Conservation (phyloP, 306 rosid species). For the Cyclanthera cordifolia region DNA sequence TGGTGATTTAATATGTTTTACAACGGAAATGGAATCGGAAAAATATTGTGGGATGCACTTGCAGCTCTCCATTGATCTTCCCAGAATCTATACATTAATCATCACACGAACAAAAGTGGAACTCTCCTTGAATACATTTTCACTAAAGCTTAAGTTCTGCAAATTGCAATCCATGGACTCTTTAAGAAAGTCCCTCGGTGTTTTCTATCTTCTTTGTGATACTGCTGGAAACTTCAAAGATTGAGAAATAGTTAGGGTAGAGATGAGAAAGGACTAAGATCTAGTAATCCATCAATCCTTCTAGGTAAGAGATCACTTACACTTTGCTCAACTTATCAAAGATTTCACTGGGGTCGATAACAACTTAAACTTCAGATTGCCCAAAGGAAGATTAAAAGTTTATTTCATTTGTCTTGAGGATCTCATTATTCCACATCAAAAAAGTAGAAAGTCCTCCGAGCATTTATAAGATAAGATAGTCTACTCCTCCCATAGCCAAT, state of each 20-base stretch:
- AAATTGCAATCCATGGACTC: background rate
- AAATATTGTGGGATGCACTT: too few relatives aligned
- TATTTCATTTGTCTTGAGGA: background rate
- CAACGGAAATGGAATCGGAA: too few relatives aligned
- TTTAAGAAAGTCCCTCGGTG: background rate
- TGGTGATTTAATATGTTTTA: too few relatives aligned
- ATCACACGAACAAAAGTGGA: background rate
- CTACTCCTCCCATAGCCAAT: too few relatives aligned
- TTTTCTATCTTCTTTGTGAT: background rate
- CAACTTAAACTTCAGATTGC: background rate
- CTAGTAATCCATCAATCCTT: background rate
- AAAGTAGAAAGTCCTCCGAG: too few relatives aligned
- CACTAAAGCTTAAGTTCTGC: background rate
- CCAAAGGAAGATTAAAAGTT: background rate
- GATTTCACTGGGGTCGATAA: background rate
- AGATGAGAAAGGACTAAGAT: background rate
- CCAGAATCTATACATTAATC: background rate
- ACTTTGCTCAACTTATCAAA: background rate
- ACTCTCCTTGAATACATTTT: background rate
- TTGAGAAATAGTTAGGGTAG: background rate
- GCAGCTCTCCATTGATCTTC: background rate
- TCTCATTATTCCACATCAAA: too few relatives aligned
- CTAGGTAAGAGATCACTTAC: background rate
- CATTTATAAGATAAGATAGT: too few relatives aligned
- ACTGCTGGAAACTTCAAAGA: background rate